Evolutionary conservation across 75 land plant genomes (phyloP).

Genomic region (Ceratopteris richardii): DNA sequence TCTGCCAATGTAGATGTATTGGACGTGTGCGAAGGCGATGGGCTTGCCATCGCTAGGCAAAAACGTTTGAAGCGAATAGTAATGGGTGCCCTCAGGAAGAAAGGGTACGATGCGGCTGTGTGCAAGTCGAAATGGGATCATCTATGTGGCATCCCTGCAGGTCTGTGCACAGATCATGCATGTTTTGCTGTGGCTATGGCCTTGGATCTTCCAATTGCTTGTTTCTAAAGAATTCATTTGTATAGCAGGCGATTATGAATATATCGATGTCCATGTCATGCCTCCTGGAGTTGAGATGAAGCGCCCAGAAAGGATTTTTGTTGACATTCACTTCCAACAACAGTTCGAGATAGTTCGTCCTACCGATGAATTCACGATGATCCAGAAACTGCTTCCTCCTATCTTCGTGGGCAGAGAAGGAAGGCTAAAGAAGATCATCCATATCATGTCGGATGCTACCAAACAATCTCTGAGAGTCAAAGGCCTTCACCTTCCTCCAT

Average conservation of each 20-base stretch:
- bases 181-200: no score
- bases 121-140: conserved; percentile 85
- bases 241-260: conserved; percentile 62
- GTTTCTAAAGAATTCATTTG: no score
- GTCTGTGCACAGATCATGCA: no score
- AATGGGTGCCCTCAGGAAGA: conserved; percentile 29
- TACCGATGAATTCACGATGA: conserved; percentile 41
- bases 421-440: conserved; percentile 69
- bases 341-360: conserved; percentile 94
- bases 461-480: conserved; percentile 75
- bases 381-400: conserved; percentile 56
- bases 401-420: conserved; percentile 69
- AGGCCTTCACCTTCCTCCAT: conserved; percentile 82
- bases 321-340: conserved; percentile 76
- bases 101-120: conserved; percentile 64
- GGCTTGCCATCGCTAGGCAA: conserved; percentile 24
- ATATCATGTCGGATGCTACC: conserved; percentile 60
- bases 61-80: conserved; percentile 29
- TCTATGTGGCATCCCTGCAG: conserved; percentile 43
- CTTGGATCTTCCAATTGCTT: no score
- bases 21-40: conserved; percentile 21
- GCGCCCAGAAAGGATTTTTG: conserved; percentile 37
- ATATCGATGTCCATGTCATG: conserved; percentile 76
- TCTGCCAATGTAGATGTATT: neutral
- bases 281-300: conserved; percentile 12